Evolutionary conservation across 2,329 filamentous ascomycete species (phyloP), one percentile per base, ranked within the genome.

Genomic region (Aureobasidium sp.): DNA sequence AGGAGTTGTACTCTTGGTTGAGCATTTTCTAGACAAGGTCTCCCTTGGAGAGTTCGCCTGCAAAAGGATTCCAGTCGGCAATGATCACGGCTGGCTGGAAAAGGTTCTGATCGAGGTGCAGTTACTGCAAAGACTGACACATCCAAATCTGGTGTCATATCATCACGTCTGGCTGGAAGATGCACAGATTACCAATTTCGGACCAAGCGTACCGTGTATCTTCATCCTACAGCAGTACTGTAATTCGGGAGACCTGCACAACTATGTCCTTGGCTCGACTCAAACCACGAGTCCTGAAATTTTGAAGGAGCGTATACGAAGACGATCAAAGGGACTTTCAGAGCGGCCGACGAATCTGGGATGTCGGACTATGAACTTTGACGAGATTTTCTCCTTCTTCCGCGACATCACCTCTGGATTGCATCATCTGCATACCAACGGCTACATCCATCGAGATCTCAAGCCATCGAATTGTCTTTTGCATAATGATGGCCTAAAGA

Each of bases 141-240:
- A 99, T 71, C 90, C 92, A 62, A 99, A 99, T 65, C 80, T 99
- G 9, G 94, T 99, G 0, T 96, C 92, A 0, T 99, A 99, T 73
- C 88, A 93, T 7, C 94, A 97, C 75, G 94, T 96, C 36, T 99
- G 94, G 94, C 82, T 99, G 17, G 93, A 99, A 73, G 89, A 97
- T 72, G 87, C 88, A 59, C 85, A 88, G 67, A 84, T 96, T 58
- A 93, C 84, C 65, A 87, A 68, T 7, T 99, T 99, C 72, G 89
- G 91, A 0, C 94, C 95, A 0, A 91, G 86, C 61, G 91, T 99
- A 0, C 91, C 91, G 12, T 97, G 93, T 70, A 91, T 93, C 5
- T 99, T 96, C 72, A 99, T 99, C 62, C 81, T 99, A 8, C 94
- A 99, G 72, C 92, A 99, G 71, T 99, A 96, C 70, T 99, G 95